phyloP scores from a whole-genome alignment of 371 early-diverging fungal genomes.

The Mucor velutinosus region DNA sequence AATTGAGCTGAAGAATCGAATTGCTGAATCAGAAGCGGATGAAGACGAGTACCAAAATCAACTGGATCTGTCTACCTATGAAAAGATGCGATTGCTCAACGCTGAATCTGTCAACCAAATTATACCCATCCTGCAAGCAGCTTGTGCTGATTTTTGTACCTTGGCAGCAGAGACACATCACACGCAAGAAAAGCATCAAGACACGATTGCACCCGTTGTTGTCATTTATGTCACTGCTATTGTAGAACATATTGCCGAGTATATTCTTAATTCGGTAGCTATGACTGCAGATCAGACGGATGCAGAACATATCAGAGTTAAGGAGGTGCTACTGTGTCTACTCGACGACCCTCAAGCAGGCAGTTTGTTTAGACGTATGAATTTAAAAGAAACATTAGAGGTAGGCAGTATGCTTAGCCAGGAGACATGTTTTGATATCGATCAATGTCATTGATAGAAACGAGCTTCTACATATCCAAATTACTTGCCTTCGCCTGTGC shows the following conservation, averaged over 20 bases:
- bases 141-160: constrained; percentile 57
- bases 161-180: constrained; percentile 35
- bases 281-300: constrained; percentile 55
- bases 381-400: constrained; percentile 37
- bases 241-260: constrained; percentile 64
- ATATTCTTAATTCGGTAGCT: constrained; percentile 52
- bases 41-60: constrained; percentile 21
- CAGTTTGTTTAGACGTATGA: constrained; percentile 50
- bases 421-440: neutral
- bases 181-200: neutral
- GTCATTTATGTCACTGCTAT: constrained; percentile 62
- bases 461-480: constrained; percentile 8
- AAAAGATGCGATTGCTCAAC: constrained; percentile 32
- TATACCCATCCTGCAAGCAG: constrained; percentile 47
- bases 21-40: constrained; percentile 35
- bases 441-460: constrained; percentile 8
- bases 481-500: constrained; percentile 14
- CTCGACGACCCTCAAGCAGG: constrained; percentile 57
- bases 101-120: constrained; percentile 18
- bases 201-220: constrained; percentile 55
- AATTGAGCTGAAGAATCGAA: constrained; percentile 58
- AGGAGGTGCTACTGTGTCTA: constrained; percentile 54
- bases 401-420: constrained; percentile 9
- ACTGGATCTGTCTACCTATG: constrained; percentile 29
- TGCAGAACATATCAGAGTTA: constrained; percentile 55